These are phyloP conservation scores for Pichia sporocuriosa DNA, from an alignment of 805 yeast species.

Conservation along the genomic window DNA sequence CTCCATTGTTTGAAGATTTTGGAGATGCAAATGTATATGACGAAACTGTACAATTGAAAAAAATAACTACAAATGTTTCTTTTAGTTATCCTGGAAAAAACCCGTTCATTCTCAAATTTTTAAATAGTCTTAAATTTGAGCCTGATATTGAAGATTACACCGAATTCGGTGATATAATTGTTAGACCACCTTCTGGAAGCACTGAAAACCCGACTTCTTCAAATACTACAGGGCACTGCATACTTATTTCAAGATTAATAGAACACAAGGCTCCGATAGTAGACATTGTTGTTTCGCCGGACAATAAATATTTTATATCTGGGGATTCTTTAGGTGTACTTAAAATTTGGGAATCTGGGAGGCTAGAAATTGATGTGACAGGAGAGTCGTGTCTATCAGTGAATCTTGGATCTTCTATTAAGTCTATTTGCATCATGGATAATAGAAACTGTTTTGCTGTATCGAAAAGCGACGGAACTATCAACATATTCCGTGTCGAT, in stretches of 20 bases:
- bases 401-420: constrained; percentile 44
- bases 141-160: constrained; percentile 53
- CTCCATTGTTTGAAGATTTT: constrained; percentile 16
- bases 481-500: constrained; percentile 37
- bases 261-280: constrained; percentile 59
- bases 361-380: constrained; percentile 55
- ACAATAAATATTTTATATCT: constrained; percentile 60
- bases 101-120: constrained; percentile 51
- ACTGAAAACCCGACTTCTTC: too few species aligned
- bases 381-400: constrained; percentile 42
- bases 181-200: too few species aligned
- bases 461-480: constrained; percentile 40
- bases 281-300: constrained; percentile 51
- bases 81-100: constrained; percentile 66
- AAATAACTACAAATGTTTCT: constrained; percentile 22
- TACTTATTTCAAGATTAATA: constrained; percentile 52
- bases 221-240: too few species aligned
- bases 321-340: constrained; percentile 72
- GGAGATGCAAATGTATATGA: constrained; percentile 21
- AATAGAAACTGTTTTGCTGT: constrained; percentile 55
- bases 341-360: constrained; percentile 70
- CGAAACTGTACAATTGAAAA: constrained; percentile 22
- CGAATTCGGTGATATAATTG: constrained; percentile 54
- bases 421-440: constrained; percentile 43
- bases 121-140: constrained; percentile 46